These are phyloP conservation scores for Alternaria infectoria DNA, from an alignment of 2,329 filamentous ascomycete genomes.

Conservation along the genomic window DNA sequence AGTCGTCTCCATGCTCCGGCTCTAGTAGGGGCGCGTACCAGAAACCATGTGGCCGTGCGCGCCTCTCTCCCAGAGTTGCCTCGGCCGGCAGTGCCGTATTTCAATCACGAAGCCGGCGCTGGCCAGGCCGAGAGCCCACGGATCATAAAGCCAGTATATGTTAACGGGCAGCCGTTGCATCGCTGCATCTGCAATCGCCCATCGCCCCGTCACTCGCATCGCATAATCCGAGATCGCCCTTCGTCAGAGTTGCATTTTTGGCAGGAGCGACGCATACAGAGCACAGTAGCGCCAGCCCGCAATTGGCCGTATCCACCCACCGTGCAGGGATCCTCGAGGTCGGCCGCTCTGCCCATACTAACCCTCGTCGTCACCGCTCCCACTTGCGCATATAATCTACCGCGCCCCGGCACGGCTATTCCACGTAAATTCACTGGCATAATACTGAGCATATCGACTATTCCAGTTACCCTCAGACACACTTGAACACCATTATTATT, in stretches of 20 bases:
- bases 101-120: neutral
- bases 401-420: constrained; percentile 23
- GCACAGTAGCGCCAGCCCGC: constrained; percentile 29
- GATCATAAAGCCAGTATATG: too few species aligned
- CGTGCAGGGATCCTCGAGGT: constrained; percentile 23
- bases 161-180: neutral
- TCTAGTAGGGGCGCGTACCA: constrained; percentile 11
- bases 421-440: neutral
- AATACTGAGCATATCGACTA: neutral
- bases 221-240: constrained; percentile 11
- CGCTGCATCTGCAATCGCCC: neutral
- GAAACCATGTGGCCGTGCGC: constrained; percentile 15
- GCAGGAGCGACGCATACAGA: constrained; percentile 25
- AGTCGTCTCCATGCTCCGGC: constrained; percentile 6
- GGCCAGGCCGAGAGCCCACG: neutral
- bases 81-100: constrained; percentile 9
- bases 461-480: neutral
- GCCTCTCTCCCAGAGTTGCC: neutral
- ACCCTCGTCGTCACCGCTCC: constrained; percentile 33
- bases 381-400: constrained; percentile 28
- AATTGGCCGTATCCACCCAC: constrained; percentile 29
- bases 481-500: neutral
- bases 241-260: constrained; percentile 37
- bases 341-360: constrained; percentile 18
- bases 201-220: neutral